phyloP scores from a whole-genome alignment of 495 filamentous ascomycete genomes.

The Cudoniella acicularis region DNA sequence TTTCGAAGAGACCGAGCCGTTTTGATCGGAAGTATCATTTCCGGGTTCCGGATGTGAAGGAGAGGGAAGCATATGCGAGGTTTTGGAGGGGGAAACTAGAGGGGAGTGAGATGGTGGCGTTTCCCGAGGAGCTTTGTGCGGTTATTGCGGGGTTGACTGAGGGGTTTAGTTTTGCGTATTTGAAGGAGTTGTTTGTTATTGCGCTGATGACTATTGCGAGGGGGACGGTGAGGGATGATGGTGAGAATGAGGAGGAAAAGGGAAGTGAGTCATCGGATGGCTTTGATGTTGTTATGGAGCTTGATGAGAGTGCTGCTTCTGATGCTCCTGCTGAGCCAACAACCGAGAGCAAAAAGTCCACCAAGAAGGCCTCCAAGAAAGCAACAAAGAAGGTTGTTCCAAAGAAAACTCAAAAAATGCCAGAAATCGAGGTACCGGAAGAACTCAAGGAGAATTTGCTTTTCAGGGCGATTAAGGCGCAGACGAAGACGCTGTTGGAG shows the following conservation, averaged over 20 bases:
- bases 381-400: slow-evolving; percentile 43
- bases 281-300: slow-evolving; percentile 24
- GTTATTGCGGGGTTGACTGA: slow-evolving; percentile 55
- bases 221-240: slow-evolving; percentile 4
- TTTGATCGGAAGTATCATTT: slow-evolving; percentile 65
- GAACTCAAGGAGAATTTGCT: slow-evolving; percentile 20
- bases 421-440: too few species aligned
- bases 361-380: neutral
- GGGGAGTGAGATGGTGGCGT: slow-evolving; percentile 46
- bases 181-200: slow-evolving; percentile 61
- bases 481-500: slow-evolving; percentile 24
- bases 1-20: slow-evolving; percentile 60
- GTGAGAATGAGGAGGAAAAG: slow-evolving; percentile 5
- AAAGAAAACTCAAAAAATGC: slow-evolving; percentile 2
- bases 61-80: slow-evolving; percentile 49
- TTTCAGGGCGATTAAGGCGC: slow-evolving; percentile 25
- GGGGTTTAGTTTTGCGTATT: slow-evolving; percentile 61
- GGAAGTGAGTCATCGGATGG: slow-evolving; percentile 35
- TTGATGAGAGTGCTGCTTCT: neutral
- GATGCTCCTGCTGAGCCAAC: too few species aligned
- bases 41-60: slow-evolving; percentile 43
- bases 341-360: neutral
- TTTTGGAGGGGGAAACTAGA: slow-evolving; percentile 55
- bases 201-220: slow-evolving; percentile 45
- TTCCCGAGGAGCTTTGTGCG: slow-evolving; percentile 45